Percentiles rank a stretch among this genome's conserved stretches.
These are phyloP conservation scores for Straminergon stramineum DNA, from an alignment of 225 moss, liverwort and hornwort genomes.

Conservation along the genomic window DNA sequence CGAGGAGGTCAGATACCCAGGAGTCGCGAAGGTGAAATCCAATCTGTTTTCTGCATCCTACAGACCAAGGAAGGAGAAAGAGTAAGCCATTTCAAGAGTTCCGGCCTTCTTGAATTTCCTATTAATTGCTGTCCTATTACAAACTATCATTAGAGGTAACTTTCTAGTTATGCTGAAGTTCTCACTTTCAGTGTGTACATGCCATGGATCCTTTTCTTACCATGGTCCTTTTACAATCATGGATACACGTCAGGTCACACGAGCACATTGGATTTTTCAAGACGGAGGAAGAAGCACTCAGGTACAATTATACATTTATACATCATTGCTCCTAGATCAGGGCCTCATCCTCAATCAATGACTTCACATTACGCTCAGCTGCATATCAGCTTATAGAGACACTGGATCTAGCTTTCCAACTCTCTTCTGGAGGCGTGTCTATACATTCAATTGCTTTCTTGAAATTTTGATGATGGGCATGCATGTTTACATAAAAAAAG, in stretches of 20 bases:
- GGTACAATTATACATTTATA: neutral
- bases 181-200: neutral
- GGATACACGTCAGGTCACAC: neutral
- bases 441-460: neutral
- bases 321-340: neutral
- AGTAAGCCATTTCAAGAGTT: neutral
- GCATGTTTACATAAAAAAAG: neutral
- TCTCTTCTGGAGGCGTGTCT: neutral
- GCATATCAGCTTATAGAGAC: too few species aligned
- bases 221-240: neutral
- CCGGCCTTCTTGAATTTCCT: neutral
- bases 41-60: neutral
- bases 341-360: neutral
- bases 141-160: neutral
- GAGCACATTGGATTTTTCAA: neutral
- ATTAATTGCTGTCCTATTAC: neutral
- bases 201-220: neutral
- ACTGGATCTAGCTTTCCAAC: neutral
- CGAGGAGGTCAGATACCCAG: slow-evolving; percentile 14
- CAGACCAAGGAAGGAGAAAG: neutral
- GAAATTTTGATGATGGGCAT: neutral
- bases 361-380: neutral
- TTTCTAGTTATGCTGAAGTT: neutral
- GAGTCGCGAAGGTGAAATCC: neutral
- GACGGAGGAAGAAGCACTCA: slow-evolving; percentile 2